A percentile compares a stretch with the other conserved stretches of the same genome.
Evolutionary conservation across 208 protist genomes (phyloP).

Genomic region (Leishmania major): DNA sequence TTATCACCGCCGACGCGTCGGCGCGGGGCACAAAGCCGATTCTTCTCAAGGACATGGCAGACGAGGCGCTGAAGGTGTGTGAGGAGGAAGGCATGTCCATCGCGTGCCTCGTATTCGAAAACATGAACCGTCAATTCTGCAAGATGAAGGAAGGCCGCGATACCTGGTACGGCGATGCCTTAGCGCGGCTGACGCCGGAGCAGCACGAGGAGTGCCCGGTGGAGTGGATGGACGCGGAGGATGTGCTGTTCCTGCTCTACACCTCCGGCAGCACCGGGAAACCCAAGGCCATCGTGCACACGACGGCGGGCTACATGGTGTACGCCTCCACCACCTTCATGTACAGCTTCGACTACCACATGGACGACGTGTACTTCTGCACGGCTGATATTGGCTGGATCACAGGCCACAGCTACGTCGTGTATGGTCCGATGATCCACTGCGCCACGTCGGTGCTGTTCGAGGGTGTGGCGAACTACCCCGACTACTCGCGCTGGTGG

Average conservation of each 20-base stretch:
- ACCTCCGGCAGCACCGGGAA: constrained; percentile 97
- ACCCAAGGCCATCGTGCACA: constrained; percentile 97
- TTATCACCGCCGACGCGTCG: constrained; percentile 84
- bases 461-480: constrained; percentile 95
- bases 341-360: constrained; percentile 96
- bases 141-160: constrained; percentile 69
- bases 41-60: constrained; percentile 85
- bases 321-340: constrained; percentile 93
- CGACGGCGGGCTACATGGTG: constrained; percentile 95
- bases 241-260: constrained; percentile 98
- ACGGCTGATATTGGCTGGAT: constrained; percentile 95
- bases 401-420: constrained; percentile 98
- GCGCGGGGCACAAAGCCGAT: constrained; percentile 89
- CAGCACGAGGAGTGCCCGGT: constrained; percentile 58
- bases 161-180: constrained; percentile 72
- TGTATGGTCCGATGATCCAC: constrained; percentile 98
- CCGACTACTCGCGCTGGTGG: constrained; percentile 90
- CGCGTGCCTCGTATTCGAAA: constrained; percentile 59
- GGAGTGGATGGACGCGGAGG: constrained; percentile 94
- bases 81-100: constrained; percentile 19
- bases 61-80: constrained; percentile 72
- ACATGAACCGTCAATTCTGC: constrained; percentile 42
- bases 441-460: constrained; percentile 96
- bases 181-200: constrained; percentile 29
- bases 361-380: constrained; percentile 96